phyloP scores from a whole-genome alignment of 805 yeast species.

The Myxozyma neglecta region DNA sequence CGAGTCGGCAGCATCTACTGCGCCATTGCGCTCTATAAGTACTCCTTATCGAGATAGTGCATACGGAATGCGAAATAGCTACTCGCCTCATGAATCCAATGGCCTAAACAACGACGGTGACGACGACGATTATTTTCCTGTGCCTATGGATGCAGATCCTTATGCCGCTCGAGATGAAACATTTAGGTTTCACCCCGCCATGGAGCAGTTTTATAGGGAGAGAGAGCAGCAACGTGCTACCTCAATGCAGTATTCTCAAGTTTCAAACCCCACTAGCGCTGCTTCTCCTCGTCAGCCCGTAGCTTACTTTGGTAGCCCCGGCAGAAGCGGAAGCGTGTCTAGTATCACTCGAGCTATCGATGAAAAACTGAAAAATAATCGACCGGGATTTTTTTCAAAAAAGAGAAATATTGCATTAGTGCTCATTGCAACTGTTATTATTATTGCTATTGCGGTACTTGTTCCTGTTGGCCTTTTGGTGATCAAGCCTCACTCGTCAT shows the following conservation, averaged over 20 bases:
- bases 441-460: conserved; percentile 35
- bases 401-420: conserved; percentile 12
- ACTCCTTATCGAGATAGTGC: neutral
- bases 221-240: conserved; percentile 4
- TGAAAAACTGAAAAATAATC: neutral
- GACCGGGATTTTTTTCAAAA: conserved; percentile 2
- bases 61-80: no score
- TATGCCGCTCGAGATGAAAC: conserved; percentile 4
- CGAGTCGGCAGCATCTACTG: neutral
- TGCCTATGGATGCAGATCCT: neutral
- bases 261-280: neutral
- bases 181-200: conserved; percentile 1
- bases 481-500: conserved; percentile 20
- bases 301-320: neutral
- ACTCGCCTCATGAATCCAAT: neutral
- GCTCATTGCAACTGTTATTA: conserved; percentile 16
- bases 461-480: conserved; percentile 38
- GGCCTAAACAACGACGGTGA: neutral
- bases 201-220: neutral
- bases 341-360: neutral
- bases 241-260: neutral
- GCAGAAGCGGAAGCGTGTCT: neutral
- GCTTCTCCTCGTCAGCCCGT: neutral
- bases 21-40: conserved; percentile 3
- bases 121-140: neutral